Conservation (phyloP, 1,284 basidiomycete species). For the Acaromyces ingoldii region DNA sequence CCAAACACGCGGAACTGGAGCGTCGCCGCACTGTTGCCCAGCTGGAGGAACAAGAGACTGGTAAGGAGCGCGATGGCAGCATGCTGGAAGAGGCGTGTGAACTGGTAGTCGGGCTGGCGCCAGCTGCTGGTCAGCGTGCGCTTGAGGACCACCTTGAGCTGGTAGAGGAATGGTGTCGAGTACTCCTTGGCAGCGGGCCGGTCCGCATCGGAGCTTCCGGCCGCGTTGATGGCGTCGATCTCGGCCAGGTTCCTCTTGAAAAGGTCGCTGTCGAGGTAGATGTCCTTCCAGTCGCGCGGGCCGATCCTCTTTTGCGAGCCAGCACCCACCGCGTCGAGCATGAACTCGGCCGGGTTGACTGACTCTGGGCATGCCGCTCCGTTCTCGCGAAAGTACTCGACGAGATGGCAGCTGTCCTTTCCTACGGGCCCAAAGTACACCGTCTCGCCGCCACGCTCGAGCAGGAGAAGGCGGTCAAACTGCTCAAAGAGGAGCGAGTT, state of each 20-base stretch:
- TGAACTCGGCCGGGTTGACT: conserved; percentile 58
- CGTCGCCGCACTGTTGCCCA: conserved; percentile 64
- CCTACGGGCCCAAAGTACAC: conserved; percentile 61
- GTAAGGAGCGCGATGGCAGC: conserved; percentile 67
- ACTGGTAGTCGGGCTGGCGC: conserved; percentile 52
- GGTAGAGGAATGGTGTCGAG: conserved; percentile 70
- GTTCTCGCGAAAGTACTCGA: conserved; percentile 58
- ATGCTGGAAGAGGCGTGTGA: conserved; percentile 66
- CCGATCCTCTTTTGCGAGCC: conserved; percentile 46
- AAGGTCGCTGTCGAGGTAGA: conserved; percentile 50
- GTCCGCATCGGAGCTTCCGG: conserved; percentile 49
- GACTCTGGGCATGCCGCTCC: conserved; percentile 55
- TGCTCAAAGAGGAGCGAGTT: conserved; percentile 60
- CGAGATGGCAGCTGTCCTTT: conserved; percentile 55
- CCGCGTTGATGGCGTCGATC: conserved; percentile 55
- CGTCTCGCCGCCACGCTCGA: conserved; percentile 48
- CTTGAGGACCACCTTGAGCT: conserved; percentile 67
- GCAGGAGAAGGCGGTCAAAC: conserved; percentile 60
- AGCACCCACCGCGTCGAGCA: conserved; percentile 52
- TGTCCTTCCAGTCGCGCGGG: conserved; percentile 48
- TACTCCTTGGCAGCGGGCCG: conserved; percentile 33
- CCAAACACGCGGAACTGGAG: conserved; percentile 79
- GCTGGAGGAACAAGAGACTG: conserved; percentile 75
- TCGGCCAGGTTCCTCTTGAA: conserved; percentile 49
- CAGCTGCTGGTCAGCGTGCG: conserved; percentile 61